Conservation (phyloP, 352 stramenopile genomes). For the Peronospora farinosa region DNA sequence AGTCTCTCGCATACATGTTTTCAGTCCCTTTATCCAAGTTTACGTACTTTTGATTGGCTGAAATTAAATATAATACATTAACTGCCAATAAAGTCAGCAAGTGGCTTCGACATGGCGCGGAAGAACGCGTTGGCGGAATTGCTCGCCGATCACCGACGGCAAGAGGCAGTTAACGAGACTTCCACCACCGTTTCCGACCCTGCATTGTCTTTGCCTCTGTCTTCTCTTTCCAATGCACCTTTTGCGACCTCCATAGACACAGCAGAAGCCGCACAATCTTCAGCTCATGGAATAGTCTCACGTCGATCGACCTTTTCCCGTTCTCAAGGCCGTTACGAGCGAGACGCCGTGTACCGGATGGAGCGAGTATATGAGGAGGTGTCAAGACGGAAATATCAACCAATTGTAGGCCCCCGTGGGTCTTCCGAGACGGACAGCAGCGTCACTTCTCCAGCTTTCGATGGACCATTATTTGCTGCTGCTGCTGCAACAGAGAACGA, state of each 20-base stretch:
- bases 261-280: conserved; percentile 17
- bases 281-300: conserved; percentile 1
- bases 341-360: conserved; percentile 40
- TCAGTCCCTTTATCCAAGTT: not conserved
- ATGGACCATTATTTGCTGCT: conserved; percentile 7
- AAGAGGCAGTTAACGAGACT: conserved; percentile 12
- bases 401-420: conserved; percentile 7
- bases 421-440: conserved; percentile 31
- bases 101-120: conserved; percentile 15
- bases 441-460: conserved; percentile 12
- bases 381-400: conserved; percentile 31
- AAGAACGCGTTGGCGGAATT: conserved; percentile 29
- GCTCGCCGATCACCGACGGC: conserved; percentile 25
- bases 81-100: conserved; percentile 23
- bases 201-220: not conserved
- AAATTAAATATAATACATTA: conserved; percentile 12
- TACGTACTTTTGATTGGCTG: conserved; percentile 6
- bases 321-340: conserved; percentile 7
- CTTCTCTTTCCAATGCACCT: not conserved
- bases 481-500: conserved; percentile 7
- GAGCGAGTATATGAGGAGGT: conserved; percentile 49
- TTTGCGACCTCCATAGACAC: conserved; percentile 1
- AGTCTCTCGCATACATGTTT: too few relatives aligned
- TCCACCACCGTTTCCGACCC: not conserved
- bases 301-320: conserved; percentile 7